Evolutionary conservation across 495 filamentous ascomycete genomes (phyloP), one percentile per base, ranked within the genome.

Genomic region (Penicillium samsonianum): DNA sequence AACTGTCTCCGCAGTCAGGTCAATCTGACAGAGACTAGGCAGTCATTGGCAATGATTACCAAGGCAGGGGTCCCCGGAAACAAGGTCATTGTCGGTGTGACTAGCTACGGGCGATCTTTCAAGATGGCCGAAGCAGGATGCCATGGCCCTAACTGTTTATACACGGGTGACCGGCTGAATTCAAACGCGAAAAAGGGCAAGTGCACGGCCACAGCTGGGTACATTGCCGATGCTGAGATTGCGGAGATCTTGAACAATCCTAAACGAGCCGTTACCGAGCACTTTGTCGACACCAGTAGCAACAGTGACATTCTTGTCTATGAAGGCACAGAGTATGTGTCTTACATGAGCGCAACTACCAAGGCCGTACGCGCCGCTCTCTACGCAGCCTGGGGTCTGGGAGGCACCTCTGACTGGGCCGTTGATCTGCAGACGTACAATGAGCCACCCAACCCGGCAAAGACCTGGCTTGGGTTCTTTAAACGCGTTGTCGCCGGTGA

Each of bases 281-380:
- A 50, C 12, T 44, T 22, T 22, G 19, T 50, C 41, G 60, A 67
- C 41, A 17, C 38, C 1, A 50, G 17, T 8, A 64, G 42, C 25
- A 59, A 70, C 52, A 73, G 70, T 9, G 61, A 78, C 53, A 73
- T 80, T 16, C 10, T 80, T 2, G 67, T 79, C 4, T 81, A 76
- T 50, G 61, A 76, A 48, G 50, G 67, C n/a, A 74, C 65, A 8
- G 59, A 78, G 8, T 79, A 73, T 73, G 74, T 79, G 1, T 61
- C 67, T 1, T 81, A 71, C 50, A 80, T 80, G 77, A 57, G 56
- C 42, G 33, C 62, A 26, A 42, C 38, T 10, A 73, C 42, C 40
- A 74, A 72, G 59, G 17, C 14, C 0, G 17, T 9, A 0, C 67
- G 67, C 5, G 35, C 44, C 1, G 23, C 37, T 1, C 30, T 57